Evolutionary conservation across 75 land plant genomes (phyloP).

Genomic region (Cunninghamia lanceolata): DNA sequence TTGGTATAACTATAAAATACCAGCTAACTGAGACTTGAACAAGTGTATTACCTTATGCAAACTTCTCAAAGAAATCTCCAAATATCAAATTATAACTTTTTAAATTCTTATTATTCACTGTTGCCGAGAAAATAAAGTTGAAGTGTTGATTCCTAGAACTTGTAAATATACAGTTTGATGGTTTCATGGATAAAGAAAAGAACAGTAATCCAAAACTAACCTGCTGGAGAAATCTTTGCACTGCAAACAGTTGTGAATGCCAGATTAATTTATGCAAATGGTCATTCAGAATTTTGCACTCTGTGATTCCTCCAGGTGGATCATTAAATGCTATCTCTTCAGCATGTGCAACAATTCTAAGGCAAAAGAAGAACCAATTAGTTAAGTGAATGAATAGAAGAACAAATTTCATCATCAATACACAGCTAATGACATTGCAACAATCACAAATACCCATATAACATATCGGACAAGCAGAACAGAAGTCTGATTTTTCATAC

Average conservation of each 20-base stretch:
- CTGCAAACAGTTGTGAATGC: slow-evolving; percentile 35
- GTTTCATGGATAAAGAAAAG: background rate
- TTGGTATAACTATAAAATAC: background rate
- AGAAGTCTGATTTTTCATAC: background rate
- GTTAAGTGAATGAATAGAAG: background rate
- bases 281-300: slow-evolving; percentile 35
- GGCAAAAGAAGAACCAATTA: background rate
- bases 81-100: background rate
- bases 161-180: background rate
- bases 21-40: background rate
- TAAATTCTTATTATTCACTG: background rate
- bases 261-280: slow-evolving; percentile 32
- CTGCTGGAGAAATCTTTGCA: slow-evolving; percentile 51
- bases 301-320: slow-evolving; percentile 45
- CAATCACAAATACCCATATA: background rate
- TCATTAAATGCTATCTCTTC: slow-evolving; percentile 55
- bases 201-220: slow-evolving; percentile 2
- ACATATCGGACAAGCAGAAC: background rate
- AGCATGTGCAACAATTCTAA: slow-evolving; percentile 42
- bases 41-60: background rate
- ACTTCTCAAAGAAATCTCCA: background rate
- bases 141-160: background rate
- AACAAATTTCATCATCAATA: background rate
- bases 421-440: background rate
- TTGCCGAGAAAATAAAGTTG: background rate